These are phyloP conservation scores for Candida vaughaniae DNA, from an alignment of 805 yeast genomes.

Conservation along the genomic window DNA sequence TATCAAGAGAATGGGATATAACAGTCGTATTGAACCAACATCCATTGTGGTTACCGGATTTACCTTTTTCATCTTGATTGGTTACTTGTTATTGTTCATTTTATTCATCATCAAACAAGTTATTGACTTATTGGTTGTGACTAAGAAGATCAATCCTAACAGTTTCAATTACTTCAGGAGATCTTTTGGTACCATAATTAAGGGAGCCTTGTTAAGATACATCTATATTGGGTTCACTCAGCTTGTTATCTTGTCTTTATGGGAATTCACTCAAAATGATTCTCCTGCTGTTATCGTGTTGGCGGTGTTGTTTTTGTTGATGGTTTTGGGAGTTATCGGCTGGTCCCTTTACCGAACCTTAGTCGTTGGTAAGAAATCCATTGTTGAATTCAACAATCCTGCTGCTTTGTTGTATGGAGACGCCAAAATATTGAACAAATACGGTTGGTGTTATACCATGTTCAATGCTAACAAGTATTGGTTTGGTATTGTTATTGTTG, in stretches of 20 bases:
- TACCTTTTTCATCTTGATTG: slow-evolving; percentile 78
- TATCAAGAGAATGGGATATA: slow-evolving; percentile 76
- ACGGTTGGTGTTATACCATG: slow-evolving; percentile 89
- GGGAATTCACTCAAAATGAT: slow-evolving; percentile 82
- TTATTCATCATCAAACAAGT: slow-evolving; percentile 55
- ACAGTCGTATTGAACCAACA: slow-evolving; percentile 76
- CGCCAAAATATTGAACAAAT: slow-evolving; percentile 65
- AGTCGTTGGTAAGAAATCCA: slow-evolving; percentile 61
- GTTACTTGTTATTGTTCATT: slow-evolving; percentile 65
- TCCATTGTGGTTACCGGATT: slow-evolving; percentile 83
- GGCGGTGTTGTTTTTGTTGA: slow-evolving; percentile 67
- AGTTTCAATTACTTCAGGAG: slow-evolving; percentile 50
- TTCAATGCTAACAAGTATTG: slow-evolving; percentile 78
- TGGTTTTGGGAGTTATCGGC: slow-evolving; percentile 57
- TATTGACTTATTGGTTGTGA: slow-evolving; percentile 46
- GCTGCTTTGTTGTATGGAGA: slow-evolving; percentile 88
- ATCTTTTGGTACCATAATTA: slow-evolving; percentile 60
- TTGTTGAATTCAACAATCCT: slow-evolving; percentile 65
- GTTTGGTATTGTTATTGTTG: slow-evolving; percentile 70
- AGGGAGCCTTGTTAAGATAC: slow-evolving; percentile 78
- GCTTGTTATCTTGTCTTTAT: slow-evolving; percentile 70
- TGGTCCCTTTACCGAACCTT: slow-evolving; percentile 68
- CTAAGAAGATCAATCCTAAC: slow-evolving; percentile 49
- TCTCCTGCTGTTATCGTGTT: slow-evolving; percentile 87
- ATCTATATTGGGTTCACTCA: slow-evolving; percentile 85